phyloP scores from a whole-genome alignment of 2,329 filamentous ascomycete species.

The Aspergillus pseudoglaucus region DNA sequence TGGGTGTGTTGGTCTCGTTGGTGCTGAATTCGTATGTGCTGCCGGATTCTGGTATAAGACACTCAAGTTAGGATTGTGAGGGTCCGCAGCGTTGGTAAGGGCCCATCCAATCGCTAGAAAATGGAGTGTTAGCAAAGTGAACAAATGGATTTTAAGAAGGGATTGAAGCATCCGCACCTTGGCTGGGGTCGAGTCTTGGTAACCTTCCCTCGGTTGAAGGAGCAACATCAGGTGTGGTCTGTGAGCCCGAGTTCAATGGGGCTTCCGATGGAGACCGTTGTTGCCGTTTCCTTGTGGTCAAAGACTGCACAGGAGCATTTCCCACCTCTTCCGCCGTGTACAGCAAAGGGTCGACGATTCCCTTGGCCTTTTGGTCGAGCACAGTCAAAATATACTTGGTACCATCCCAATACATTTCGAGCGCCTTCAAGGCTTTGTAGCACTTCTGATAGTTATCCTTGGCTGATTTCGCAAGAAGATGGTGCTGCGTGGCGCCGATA shows the following conservation, averaged over 20 bases:
- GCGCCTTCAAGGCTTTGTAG: constrained; percentile 72
- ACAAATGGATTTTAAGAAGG: not conserved
- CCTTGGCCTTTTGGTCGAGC: constrained; percentile 79
- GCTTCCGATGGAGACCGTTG: constrained; percentile 24
- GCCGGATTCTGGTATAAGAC: constrained; percentile 65
- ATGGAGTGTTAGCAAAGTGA: constrained; percentile 29
- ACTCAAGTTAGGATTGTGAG: constrained; percentile 74
- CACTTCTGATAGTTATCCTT: constrained; percentile 84
- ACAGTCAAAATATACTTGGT: constrained; percentile 82
- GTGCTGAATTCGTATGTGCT: constrained; percentile 13
- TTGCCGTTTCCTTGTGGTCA: constrained; percentile 48
- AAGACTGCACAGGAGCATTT: constrained; percentile 50
- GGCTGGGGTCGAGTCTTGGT: constrained; percentile 45
- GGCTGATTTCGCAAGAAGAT: constrained; percentile 69
- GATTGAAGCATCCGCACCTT: constrained; percentile 37
- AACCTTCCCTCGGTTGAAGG: constrained; percentile 31
- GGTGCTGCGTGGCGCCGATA: constrained; percentile 53
- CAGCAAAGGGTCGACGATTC: constrained; percentile 67
- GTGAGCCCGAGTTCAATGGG: constrained; percentile 16
- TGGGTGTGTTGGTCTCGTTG: constrained; percentile 24
- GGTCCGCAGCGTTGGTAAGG: constrained; percentile 80
- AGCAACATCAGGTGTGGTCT: constrained; percentile 19
- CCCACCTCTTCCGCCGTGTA: constrained; percentile 71
- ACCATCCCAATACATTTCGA: constrained; percentile 82
- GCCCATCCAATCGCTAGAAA: constrained; percentile 71